These are phyloP conservation scores for Cocos nucifera DNA, from an alignment of 176 grass and related monocot genomes.

Conservation along the genomic window DNA sequence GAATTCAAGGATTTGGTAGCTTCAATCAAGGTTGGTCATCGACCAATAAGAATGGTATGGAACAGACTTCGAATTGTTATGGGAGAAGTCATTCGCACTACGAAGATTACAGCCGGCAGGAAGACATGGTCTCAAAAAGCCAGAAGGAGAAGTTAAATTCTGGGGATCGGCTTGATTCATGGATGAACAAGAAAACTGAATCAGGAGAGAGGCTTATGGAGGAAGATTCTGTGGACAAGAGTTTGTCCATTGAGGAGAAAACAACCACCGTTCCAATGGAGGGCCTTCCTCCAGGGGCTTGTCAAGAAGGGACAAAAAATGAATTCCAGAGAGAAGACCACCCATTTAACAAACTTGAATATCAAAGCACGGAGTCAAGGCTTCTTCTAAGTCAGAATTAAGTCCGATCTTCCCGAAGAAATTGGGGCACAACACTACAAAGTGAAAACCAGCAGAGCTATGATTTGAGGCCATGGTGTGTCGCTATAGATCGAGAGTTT, in stretches of 20 bases:
- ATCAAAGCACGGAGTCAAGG: constrained; percentile 31
- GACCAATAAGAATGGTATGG: not conserved
- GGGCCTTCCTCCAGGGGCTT: not conserved
- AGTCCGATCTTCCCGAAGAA: not conserved
- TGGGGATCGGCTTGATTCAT: not conserved
- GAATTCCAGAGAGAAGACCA: constrained; percentile 31
- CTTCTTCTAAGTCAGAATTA: constrained; percentile 43
- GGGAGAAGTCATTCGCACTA: constrained; percentile 47
- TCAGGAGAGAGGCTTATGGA: too few relatives aligned
- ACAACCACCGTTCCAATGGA: not conserved
- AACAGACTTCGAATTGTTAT: constrained; percentile 14
- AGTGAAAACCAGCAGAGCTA: too few relatives aligned
- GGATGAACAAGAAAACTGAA: not conserved
- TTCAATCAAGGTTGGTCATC: constrained; percentile 42
- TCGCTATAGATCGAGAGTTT: too few relatives aligned
- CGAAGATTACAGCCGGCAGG: constrained; percentile 18
- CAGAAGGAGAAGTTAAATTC: constrained; percentile 41
- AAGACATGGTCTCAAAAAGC: not conserved
- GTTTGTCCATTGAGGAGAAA: not conserved
- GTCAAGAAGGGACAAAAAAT: constrained; percentile 23
- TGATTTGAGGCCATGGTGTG: too few relatives aligned
- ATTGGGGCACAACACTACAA: too few relatives aligned
- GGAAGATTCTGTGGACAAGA: too few relatives aligned
- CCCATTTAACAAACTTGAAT: constrained; percentile 42
- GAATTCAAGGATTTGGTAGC: constrained; percentile 84